Percentiles rank a stretch among this genome's conserved stretches.
Evolutionary conservation across 2,329 filamentous ascomycete genomes (phyloP).

Genomic region (Colletotrichum scovillei): DNA sequence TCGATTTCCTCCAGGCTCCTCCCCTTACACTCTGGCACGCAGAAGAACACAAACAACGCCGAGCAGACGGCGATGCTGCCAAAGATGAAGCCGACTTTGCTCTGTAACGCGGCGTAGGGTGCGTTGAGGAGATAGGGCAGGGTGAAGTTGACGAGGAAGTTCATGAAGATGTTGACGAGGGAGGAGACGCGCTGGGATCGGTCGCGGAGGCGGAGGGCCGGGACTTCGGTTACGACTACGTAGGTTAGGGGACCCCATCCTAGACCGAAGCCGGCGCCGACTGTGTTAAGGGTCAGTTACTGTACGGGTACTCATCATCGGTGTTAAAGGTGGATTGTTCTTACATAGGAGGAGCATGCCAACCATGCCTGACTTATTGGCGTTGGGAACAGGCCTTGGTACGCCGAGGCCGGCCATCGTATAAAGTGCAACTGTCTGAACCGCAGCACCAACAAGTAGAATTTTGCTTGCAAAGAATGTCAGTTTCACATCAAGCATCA

Average conservation of each 20-base stretch:
- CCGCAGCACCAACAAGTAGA: slow-evolving; percentile 7
- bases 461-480: neutral
- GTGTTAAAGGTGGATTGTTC: too few relatives aligned
- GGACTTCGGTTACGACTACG: slow-evolving; percentile 49
- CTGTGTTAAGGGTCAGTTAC: too few relatives aligned
- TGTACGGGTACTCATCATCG: too few relatives aligned
- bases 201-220: slow-evolving; percentile 34
- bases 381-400: slow-evolving; percentile 23
- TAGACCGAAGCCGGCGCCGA: slow-evolving; percentile 44
- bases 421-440: slow-evolving; percentile 16
- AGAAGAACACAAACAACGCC: slow-evolving; percentile 36
- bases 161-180: slow-evolving; percentile 36
- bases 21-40: slow-evolving; percentile 40
- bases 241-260: slow-evolving; percentile 50
- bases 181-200: slow-evolving; percentile 30
- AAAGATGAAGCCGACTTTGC: slow-evolving; percentile 37
- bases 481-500: neutral
- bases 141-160: slow-evolving; percentile 38
- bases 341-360: slow-evolving; percentile 46
- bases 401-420: slow-evolving; percentile 36
- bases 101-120: slow-evolving; percentile 33
- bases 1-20: slow-evolving; percentile 42
- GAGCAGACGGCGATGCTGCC: slow-evolving; percentile 34
- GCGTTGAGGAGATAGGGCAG: slow-evolving; percentile 36
- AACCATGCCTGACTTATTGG: slow-evolving; percentile 44